Conservation (phyloP, 2,329 filamentous ascomycete genomes). For the Lachnum nothofagi region DNA sequence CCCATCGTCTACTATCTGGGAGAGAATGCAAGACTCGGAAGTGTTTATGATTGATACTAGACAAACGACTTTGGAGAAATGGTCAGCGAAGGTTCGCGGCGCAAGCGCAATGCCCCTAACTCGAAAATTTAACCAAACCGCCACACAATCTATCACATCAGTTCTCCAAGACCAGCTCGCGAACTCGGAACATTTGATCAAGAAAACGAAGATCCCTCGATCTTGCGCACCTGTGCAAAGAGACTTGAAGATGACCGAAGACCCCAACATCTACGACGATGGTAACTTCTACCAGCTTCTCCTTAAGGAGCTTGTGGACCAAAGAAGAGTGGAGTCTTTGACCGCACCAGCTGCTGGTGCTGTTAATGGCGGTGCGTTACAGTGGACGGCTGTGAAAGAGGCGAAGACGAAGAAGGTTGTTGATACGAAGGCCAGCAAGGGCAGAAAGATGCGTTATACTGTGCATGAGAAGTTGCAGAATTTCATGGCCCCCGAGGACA, state of each 20-base stretch:
- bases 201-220: conserved; percentile 64
- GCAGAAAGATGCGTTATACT: conserved; percentile 86
- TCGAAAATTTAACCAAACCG: conserved; percentile 50
- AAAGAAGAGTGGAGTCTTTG: conserved; percentile 67
- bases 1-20: conserved; percentile 64
- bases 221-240: conserved; percentile 72
- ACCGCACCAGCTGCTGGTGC: conserved; percentile 35
- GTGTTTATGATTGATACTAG: conserved; percentile 54
- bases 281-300: conserved; percentile 91
- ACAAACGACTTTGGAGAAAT: conserved; percentile 75
- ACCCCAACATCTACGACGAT: conserved; percentile 75
- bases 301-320: conserved; percentile 87
- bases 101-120: conserved; percentile 51
- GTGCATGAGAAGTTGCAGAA: conserved; percentile 97
- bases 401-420: conserved; percentile 77
- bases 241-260: conserved; percentile 51
- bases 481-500: conserved; percentile 91
- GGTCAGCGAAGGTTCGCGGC: conserved; percentile 74
- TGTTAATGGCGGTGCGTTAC: conserved; percentile 36
- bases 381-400: conserved; percentile 66
- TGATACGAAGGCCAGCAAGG: conserved; percentile 92
- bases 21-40: conserved; percentile 64
- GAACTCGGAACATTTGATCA: conserved; percentile 61
- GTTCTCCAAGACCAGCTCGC: conserved; percentile 65
- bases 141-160: conserved; percentile 58